A percentile compares a stretch with the other conserved stretches of the same genome.
Evolutionary conservation across 164 flowering plant species (phyloP).

Genomic region (Annona cherimola): DNA sequence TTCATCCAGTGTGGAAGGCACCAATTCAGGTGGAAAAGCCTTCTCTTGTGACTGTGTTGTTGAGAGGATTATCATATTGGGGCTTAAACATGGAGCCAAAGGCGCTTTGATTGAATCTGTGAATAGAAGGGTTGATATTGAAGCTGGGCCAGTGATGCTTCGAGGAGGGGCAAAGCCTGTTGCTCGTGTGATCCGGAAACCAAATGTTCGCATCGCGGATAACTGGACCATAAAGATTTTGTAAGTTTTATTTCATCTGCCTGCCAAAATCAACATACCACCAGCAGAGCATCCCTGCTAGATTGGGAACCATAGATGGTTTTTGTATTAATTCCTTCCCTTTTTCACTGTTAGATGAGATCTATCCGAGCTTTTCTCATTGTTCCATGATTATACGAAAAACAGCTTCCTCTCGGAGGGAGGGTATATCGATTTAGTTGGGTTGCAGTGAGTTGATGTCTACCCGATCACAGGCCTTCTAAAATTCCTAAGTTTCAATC

Average conservation of each 20-base stretch:
- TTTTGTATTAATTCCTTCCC: too few species aligned
- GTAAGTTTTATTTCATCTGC: slow-evolving; percentile 19
- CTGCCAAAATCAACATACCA: neutral
- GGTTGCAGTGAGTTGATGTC: too few species aligned
- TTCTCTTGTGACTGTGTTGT: slow-evolving; percentile 50
- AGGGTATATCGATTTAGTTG: too few species aligned
- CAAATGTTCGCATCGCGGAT: slow-evolving; percentile 56
- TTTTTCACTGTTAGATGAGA: too few species aligned
- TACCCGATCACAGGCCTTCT: too few species aligned
- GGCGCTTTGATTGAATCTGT: slow-evolving; percentile 63
- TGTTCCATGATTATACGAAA: too few species aligned
- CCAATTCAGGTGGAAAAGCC: slow-evolving; percentile 19
- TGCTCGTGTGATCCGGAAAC: slow-evolving; percentile 65
- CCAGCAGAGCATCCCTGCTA: too few species aligned
- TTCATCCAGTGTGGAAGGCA: slow-evolving; percentile 41
- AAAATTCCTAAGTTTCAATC: too few species aligned
- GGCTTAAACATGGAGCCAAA: slow-evolving; percentile 39
- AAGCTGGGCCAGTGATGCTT: slow-evolving; percentile 59
- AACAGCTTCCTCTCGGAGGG: too few species aligned
- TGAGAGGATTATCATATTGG: slow-evolving; percentile 83
- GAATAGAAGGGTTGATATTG: slow-evolving; percentile 51
- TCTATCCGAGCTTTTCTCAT: too few species aligned
- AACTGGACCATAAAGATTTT: slow-evolving; percentile 79
- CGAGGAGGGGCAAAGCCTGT: slow-evolving; percentile 27
- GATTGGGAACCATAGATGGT: too few species aligned